Conservation (phyloP, 1,139 yeast genomes). For the Pichia sp. region DNA sequence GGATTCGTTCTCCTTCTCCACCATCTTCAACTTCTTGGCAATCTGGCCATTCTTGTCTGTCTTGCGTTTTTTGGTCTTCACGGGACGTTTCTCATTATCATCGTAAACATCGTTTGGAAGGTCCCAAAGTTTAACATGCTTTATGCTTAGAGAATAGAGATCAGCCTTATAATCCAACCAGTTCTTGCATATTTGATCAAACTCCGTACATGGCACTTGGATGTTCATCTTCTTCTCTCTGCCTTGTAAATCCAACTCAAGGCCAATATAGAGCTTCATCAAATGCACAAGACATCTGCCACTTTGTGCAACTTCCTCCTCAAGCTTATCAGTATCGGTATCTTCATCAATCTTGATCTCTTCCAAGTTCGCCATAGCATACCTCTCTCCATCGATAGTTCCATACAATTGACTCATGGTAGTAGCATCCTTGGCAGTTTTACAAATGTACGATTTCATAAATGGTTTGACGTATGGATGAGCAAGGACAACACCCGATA, state of each 20-base stretch:
- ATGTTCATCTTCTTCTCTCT: slow-evolving; percentile 67
- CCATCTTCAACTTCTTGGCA: slow-evolving; percentile 21
- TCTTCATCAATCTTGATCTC: slow-evolving; percentile 22
- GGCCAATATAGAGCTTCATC: slow-evolving; percentile 74
- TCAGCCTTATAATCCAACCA: slow-evolving; percentile 62
- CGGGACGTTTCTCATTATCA: slow-evolving; percentile 73
- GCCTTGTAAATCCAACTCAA: slow-evolving; percentile 52
- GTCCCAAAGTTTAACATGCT: slow-evolving; percentile 73
- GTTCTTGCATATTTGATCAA: slow-evolving; percentile 67
- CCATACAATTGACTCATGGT: slow-evolving; percentile 26
- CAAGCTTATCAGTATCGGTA: slow-evolving; percentile 23
- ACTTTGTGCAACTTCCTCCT: slow-evolving; percentile 24
- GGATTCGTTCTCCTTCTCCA: slow-evolving; percentile 12
- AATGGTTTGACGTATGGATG: slow-evolving; percentile 88
- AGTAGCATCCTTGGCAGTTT: slow-evolving; percentile 35
- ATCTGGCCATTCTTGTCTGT: slow-evolving; percentile 24
- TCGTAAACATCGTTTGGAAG: slow-evolving; percentile 79
- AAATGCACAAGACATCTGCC: slow-evolving; percentile 43
- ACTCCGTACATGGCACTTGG: slow-evolving; percentile 88
- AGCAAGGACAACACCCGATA: slow-evolving; percentile 70
- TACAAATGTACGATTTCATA: slow-evolving; percentile 46
- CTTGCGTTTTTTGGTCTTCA: slow-evolving; percentile 36
- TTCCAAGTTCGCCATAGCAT: slow-evolving; percentile 22
- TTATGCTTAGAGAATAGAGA: slow-evolving; percentile 55
- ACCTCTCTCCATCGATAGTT: slow-evolving; percentile 27